Evolutionary conservation across 176 grass and related monocot species (phyloP), one percentile per base, ranked within the genome.

Genomic region (Carex scoparia): DNA sequence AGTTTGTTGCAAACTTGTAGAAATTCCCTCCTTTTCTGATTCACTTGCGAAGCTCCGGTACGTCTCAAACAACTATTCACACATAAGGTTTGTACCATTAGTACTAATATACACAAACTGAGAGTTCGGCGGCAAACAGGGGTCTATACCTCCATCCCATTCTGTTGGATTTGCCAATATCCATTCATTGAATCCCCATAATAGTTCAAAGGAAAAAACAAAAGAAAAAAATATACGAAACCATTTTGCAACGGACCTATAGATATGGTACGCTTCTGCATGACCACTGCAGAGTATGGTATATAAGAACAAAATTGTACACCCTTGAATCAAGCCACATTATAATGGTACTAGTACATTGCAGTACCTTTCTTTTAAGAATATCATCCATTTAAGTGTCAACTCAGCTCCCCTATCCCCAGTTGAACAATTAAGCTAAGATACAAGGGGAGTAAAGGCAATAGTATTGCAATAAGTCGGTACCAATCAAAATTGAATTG

Each of bases 21-120:
- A 94, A 79, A 95, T 90, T 65, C 81, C 90, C 85, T 95, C 93
- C 85, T 80, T 95, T 89, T 99, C 96, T 18, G 88, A 90, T 89
- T 99, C 93, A 88, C 84, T 95, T 73, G 93, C 91, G 88, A 99
- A 99, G 90, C 87, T 90, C 85, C 84, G 70, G 83, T 99, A 99
- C 68, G 83, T 92, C 88, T 94, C 96, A 88, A 91, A 94, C 86
- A 99, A 87, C 96, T 99, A 89, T 76, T 84, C 86, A 87, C 31
- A 81, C 15, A 59, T 2, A 88, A 84, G 19, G 18, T 46, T 16
- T 35, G 30, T 35, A 58, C 30, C 53, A 57, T 79, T 58, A 79
- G 30, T 33, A 58, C 23, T 79, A 78, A 4, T 78, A 78, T 57
- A 46, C 42, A 51, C 11, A 77, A 78, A 57, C 5, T 33, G 30